Conservation (phyloP, 1,284 basidiomycete genomes). For the Rhodofomes roseus region DNA sequence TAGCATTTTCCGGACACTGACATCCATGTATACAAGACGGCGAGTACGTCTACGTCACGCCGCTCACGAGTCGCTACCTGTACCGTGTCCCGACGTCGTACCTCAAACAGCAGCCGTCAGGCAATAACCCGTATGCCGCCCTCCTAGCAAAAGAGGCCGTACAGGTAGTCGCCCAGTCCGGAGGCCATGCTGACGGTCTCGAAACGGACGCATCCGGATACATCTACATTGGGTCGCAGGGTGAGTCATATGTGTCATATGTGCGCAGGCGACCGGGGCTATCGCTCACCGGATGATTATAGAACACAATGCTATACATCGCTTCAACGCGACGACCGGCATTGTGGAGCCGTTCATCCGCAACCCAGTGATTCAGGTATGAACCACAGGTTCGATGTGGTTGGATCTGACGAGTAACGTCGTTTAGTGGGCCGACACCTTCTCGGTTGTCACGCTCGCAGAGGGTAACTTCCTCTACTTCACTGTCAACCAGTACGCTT, state of each 20-base stretch:
- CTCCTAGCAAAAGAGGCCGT: conserved; percentile 16
- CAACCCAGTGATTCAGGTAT: conserved; percentile 23
- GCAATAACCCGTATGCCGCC: conserved; percentile 19
- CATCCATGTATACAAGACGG: conserved; percentile 14
- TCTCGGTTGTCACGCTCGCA: conserved; percentile 13
- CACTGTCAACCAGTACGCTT: conserved; percentile 16
- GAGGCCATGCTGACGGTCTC: conserved; percentile 24
- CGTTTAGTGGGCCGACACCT: conserved; percentile 17
- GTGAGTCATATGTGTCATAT: background rate
- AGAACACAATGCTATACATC: conserved; percentile 27
- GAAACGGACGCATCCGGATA: conserved; percentile 25
- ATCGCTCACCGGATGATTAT: background rate
- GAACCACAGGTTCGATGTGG: background rate
- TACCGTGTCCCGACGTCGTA: conserved; percentile 26
- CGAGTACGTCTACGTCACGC: conserved; percentile 24
- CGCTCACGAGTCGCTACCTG: conserved; percentile 21
- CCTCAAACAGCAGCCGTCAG: conserved; percentile 18
- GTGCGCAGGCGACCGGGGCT: no score
- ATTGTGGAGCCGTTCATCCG: conserved; percentile 26
- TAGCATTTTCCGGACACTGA: background rate
- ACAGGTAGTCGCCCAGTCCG: conserved; percentile 18
- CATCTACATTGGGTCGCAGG: conserved; percentile 23
- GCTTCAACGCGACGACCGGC: conserved; percentile 22
- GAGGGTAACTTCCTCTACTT: conserved; percentile 15
- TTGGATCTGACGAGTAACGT: background rate